Evolutionary conservation across 2,329 filamentous ascomycete species (phyloP), one percentile per base, ranked within the genome.

Genomic region (Talaromyces sp.): DNA sequence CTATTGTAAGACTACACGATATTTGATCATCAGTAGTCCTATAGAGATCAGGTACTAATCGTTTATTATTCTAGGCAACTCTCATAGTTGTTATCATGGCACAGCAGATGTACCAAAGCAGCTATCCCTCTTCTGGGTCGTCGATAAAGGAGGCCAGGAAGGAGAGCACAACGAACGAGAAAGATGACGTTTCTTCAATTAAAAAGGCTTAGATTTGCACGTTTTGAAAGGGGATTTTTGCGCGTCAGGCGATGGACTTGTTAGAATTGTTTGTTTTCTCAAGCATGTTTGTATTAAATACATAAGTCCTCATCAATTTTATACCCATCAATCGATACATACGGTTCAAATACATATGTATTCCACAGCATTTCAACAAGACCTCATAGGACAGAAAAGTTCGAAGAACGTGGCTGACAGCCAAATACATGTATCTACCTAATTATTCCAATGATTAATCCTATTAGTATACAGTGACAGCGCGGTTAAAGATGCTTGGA

Each of bases 1-100:
- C 64, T 26, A 57, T 69, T 57, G 65, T 64, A 57, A 46, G 62
- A 26, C 7, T 27, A 26, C 27, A 51, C 24, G 14, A n/a, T 7
- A n/a, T 14, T 14, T 50, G 11, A 19, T 43, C n/a, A 46, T 51
- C 17, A 8, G 11, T 14, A n/a, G n/a, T n/a, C 3, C 24, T 17
- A 51, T 10, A 26, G 43, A 26, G 11, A 24, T 48, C 8, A 27
- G 14, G 19, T 12, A 51, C 24, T 51, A 17, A 29, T 9, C 8
- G 1, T 17, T 51, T 5, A 51, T 51, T 51, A 14, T 29, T 51
- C 12, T 12, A 51, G 48, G 48, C 11, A 51, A 17, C 48, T 14
- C 48, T 51, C 24, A 51, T 51, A 14, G 26, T 51, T 51, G 48
- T 29, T 51, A 14, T 29, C 24, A 27, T 27, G 19, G 26, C 48